phyloP scores from a whole-genome alignment of 1,284 basidiomycete genomes.

The Boletus sp. region DNA sequence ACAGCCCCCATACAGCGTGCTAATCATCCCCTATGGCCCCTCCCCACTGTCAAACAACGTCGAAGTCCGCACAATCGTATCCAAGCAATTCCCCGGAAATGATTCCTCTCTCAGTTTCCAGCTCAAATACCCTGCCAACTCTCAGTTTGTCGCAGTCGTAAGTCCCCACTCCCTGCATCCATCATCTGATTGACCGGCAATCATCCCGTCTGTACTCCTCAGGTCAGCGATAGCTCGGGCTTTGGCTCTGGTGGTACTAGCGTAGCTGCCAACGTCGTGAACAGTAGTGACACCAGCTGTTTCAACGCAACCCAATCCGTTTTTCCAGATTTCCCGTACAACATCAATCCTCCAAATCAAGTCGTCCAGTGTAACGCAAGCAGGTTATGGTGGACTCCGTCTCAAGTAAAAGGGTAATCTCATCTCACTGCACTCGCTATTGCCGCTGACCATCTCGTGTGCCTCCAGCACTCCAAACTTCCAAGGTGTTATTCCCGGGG shows the following conservation, averaged over 20 bases:
- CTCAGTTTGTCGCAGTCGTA: constrained; percentile 73
- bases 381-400: constrained; percentile 59
- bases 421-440: not conserved
- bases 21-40: constrained; percentile 65
- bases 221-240: constrained; percentile 68
- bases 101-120: constrained; percentile 47
- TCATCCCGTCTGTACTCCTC: not conserved
- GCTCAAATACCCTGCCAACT: constrained; percentile 61
- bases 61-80: constrained; percentile 62
- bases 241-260: constrained; percentile 76
- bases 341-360: constrained; percentile 54
- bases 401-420: constrained; percentile 52
- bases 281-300: constrained; percentile 57
- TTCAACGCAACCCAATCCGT: constrained; percentile 49
- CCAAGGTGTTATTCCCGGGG: constrained; percentile 73
- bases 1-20: constrained; percentile 57
- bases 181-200: not conserved
- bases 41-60: constrained; percentile 54
- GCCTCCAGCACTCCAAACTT: constrained; percentile 51
- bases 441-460: not conserved
- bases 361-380: constrained; percentile 58
- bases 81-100: constrained; percentile 46
- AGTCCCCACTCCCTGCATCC: constrained; percentile 31
- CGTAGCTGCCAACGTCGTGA: constrained; percentile 50
- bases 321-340: constrained; percentile 55